These are phyloP conservation scores for Ustilago nuda DNA, from an alignment of 1,284 basidiomycete species.

Conservation along the genomic window DNA sequence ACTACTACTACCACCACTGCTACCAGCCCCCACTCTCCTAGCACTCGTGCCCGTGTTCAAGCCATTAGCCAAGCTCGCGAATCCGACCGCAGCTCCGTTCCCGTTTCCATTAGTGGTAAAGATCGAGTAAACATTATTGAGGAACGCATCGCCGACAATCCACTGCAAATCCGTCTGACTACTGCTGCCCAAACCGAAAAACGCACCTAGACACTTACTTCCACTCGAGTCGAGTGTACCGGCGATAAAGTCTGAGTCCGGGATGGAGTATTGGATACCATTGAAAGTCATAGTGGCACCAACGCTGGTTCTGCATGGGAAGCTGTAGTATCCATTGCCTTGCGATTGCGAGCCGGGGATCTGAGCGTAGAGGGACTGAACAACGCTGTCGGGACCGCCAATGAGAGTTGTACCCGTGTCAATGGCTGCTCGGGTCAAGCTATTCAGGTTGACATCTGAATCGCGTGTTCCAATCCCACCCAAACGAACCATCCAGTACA, in stretches of 20 bases:
- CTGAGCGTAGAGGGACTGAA: constrained; percentile 51
- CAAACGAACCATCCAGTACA: constrained; percentile 60
- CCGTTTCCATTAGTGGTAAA: constrained; percentile 35
- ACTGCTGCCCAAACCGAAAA: constrained; percentile 55
- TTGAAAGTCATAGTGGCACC: constrained; percentile 59
- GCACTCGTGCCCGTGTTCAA: constrained; percentile 47
- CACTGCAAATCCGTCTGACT: constrained; percentile 48
- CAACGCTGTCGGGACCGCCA: constrained; percentile 55
- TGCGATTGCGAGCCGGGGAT: constrained; percentile 50
- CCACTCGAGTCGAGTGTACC: constrained; percentile 33
- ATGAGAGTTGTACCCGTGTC: constrained; percentile 67
- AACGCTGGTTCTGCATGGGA: constrained; percentile 52
- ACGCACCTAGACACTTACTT: constrained; percentile 56
- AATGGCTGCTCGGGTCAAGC: constrained; percentile 52
- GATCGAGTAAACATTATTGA: constrained; percentile 63
- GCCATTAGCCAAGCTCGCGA: constrained; percentile 56
- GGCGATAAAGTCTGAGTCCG: constrained; percentile 46
- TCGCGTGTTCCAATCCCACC: constrained; percentile 40
- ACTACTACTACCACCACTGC: constrained; percentile 1
- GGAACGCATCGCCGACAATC: constrained; percentile 64
- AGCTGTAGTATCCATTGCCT: constrained; percentile 59
- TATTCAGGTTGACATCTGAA: constrained; percentile 26
- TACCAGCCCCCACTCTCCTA: constrained; percentile 31
- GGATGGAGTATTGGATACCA: constrained; percentile 50
- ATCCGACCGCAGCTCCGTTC: constrained; percentile 46